These are phyloP conservation scores for Pleurotus tuoliensis DNA, from an alignment of 768 basidiomycete genomes.

Conservation along the genomic window DNA sequence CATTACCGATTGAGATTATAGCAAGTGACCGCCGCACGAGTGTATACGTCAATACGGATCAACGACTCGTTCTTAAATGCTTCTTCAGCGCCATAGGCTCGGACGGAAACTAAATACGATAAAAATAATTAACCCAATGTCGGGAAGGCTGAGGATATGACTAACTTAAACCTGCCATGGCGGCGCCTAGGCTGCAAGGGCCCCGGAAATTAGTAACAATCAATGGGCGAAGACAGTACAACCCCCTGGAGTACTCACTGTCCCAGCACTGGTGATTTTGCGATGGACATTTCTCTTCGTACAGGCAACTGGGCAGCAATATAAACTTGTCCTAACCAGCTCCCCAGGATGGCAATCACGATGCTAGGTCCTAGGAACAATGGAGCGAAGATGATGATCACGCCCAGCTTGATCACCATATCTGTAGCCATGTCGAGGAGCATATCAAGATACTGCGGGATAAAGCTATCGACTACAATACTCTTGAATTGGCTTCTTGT, in stretches of 20 bases:
- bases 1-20: conserved; percentile 44
- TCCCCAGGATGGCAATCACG: conserved; percentile 37
- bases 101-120: conserved; percentile 41
- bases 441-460: conserved; percentile 24
- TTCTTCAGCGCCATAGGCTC: conserved; percentile 61
- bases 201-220: too few species aligned
- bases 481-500: conserved; percentile 21
- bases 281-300: conserved; percentile 45
- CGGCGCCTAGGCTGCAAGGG: conserved; percentile 40
- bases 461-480: conserved; percentile 48
- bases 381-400: conserved; percentile 41
- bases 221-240: too few species aligned
- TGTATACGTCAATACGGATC: conserved; percentile 51
- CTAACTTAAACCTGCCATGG: conserved; percentile 54
- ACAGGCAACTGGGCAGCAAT: conserved; percentile 44
- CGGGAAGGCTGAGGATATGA: not conserved
- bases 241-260: conserved; percentile 32
- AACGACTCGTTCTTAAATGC: conserved; percentile 41
- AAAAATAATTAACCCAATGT: not conserved
- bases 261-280: conserved; percentile 27
- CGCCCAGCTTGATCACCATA: conserved; percentile 40
- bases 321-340: conserved; percentile 39
- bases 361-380: conserved; percentile 44
- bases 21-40: conserved; percentile 40
- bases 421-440: conserved; percentile 25